Evolutionary conservation across 352 stramenopile species (phyloP).

Genomic region (Phytophthora meadii): DNA sequence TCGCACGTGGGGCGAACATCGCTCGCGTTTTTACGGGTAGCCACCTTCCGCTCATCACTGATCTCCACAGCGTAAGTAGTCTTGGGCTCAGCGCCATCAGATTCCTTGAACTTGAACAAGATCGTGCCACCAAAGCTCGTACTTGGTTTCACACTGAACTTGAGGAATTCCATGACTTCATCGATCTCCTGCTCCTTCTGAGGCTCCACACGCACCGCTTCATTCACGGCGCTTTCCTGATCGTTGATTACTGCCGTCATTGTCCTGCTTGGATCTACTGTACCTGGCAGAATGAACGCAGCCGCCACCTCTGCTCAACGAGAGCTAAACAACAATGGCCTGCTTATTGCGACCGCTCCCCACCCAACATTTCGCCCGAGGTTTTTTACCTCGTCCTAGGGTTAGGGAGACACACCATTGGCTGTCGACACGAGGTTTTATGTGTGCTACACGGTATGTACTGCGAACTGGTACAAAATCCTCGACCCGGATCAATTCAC

Average conservation of each 20-base stretch:
- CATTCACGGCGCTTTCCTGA: conserved; percentile 19
- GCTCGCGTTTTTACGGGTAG: conserved; percentile 64
- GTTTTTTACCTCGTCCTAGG: conserved; percentile 27
- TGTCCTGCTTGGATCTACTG: conserved; percentile 1
- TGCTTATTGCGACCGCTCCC: background rate
- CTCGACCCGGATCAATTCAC: background rate
- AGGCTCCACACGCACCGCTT: conserved; percentile 4
- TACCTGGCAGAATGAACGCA: background rate
- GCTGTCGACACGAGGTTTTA: conserved; percentile 4
- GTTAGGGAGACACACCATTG: conserved; percentile 15
- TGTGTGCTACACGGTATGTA: conserved; percentile 14
- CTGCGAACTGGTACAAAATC: conserved; percentile 2
- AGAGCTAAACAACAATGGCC: conserved; percentile 30
- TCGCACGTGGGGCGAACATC: conserved; percentile 71
- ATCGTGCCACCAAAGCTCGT: conserved; percentile 82
- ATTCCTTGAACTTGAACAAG: conserved; percentile 83
- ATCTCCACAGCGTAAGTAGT: conserved; percentile 79
- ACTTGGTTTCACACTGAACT: conserved; percentile 81
- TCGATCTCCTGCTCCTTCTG: conserved; percentile 80
- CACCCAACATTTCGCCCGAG: conserved; percentile 32
- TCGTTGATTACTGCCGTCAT: conserved; percentile 13
- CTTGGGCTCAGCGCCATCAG: conserved; percentile 39
- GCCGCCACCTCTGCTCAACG: conserved; percentile 1
- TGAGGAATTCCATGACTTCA: conserved; percentile 89
- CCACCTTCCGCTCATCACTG: conserved; percentile 51